A percentile compares a stretch with the other conserved stretches of the same genome.
phyloP scores from a whole-genome alignment of 1,284 basidiomycete genomes.

The Tranzscheliella williamsii region DNA sequence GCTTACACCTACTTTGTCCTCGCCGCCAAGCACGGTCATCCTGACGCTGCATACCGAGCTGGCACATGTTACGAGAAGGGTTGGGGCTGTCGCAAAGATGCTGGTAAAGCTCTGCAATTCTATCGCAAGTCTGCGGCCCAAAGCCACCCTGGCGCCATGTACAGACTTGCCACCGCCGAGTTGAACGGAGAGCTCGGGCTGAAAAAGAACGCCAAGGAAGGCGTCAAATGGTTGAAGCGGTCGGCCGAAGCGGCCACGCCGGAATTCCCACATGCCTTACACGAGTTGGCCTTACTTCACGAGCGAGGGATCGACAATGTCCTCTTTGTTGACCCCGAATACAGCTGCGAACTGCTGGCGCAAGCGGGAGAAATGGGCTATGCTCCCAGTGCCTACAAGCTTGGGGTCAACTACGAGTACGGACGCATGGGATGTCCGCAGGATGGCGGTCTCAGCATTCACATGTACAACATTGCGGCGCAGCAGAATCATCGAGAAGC shows the following conservation, averaged over 20 bases:
- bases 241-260: slow-evolving; percentile 75
- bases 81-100: slow-evolving; percentile 93
- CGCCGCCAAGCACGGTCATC: slow-evolving; percentile 96
- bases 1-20: slow-evolving; percentile 95
- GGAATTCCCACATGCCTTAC: slow-evolving; percentile 95
- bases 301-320: slow-evolving; percentile 95
- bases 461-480: slow-evolving; percentile 80
- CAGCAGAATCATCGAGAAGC: slow-evolving; percentile 96
- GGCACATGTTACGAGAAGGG: slow-evolving; percentile 98
- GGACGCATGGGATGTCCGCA: slow-evolving; percentile 99
- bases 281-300: slow-evolving; percentile 91
- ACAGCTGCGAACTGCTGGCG: slow-evolving; percentile 89
- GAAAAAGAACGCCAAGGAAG: slow-evolving; percentile 85
- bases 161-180: slow-evolving; percentile 91
- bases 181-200: slow-evolving; percentile 92
- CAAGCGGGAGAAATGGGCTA: slow-evolving; percentile 94
- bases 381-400: slow-evolving; percentile 89
- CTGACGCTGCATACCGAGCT: slow-evolving; percentile 91
- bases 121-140: slow-evolving; percentile 88
- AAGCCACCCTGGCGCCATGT: slow-evolving; percentile 91
- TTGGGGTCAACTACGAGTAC: slow-evolving; percentile 99
- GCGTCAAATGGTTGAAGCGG: slow-evolving; percentile 97
- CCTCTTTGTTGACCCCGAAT: slow-evolving; percentile 92
- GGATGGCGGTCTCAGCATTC: slow-evolving; percentile 92
- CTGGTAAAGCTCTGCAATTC: slow-evolving; percentile 87